A percentile compares a stretch with the other conserved stretches of the same genome.
These are phyloP conservation scores for Bolboschoenus planiculmis DNA, from an alignment of 176 grass and related monocot genomes.

Conservation along the genomic window DNA sequence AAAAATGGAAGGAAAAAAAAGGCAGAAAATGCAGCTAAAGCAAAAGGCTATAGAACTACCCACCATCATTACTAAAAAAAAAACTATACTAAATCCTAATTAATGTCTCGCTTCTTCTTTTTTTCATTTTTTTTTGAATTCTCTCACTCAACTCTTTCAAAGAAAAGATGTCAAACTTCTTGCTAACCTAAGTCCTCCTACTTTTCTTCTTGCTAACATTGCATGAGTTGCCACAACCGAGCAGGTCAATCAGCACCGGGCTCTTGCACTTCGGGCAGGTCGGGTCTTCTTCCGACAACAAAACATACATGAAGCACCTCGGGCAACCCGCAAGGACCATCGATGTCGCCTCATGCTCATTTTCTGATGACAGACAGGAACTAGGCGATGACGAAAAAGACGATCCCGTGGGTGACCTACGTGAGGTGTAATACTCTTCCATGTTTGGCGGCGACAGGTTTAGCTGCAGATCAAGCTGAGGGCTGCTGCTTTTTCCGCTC, in stretches of 20 bases:
- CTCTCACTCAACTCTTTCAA: constrained; percentile 2
- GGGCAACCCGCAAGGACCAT: constrained; percentile 39
- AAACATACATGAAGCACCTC: constrained; percentile 39
- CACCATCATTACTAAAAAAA: constrained; percentile 3
- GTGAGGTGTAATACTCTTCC: neutral
- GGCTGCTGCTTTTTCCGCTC: constrained; percentile 15
- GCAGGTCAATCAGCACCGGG: constrained; percentile 34
- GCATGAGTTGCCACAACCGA: neutral
- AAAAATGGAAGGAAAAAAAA: neutral
- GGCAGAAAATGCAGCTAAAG: constrained; percentile 4
- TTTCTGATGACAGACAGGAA: constrained; percentile 37
- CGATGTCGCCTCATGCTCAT: constrained; percentile 21
- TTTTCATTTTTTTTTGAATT: neutral
- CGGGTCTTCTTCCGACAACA: constrained; percentile 30
- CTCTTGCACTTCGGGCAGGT: constrained; percentile 42
- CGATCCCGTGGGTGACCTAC: neutral
- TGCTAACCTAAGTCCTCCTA: constrained; percentile 25
- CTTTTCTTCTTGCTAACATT: constrained; percentile 20
- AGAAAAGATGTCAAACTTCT: constrained; percentile 7
- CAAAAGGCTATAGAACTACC: neutral
- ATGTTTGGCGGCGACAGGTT: constrained; percentile 19
- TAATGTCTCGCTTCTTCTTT: neutral
- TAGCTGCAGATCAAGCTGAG: constrained; percentile 20
- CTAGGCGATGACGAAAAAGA: constrained; percentile 21
- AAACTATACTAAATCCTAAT: constrained; percentile 6